phyloP scores from a whole-genome alignment of 2,329 filamentous ascomycete genomes.

The Epichloe hybrida region DNA sequence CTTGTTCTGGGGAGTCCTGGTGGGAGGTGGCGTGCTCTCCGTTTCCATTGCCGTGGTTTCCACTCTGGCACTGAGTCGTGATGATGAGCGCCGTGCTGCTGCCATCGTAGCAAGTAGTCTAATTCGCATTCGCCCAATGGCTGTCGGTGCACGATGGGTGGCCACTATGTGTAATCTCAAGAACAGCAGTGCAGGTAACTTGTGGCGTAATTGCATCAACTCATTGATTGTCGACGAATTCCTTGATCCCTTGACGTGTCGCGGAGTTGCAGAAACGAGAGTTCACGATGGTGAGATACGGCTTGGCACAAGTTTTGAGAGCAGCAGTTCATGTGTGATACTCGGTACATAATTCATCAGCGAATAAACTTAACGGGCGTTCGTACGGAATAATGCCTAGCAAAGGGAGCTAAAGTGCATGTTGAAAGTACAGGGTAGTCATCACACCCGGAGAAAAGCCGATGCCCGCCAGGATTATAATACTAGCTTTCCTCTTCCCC shows the following conservation, averaged over 20 bases:
- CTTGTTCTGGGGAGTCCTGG: slow-evolving; percentile 9
- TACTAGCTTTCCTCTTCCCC: no score
- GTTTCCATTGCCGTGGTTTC: slow-evolving; percentile 7
- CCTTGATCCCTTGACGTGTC: no score
- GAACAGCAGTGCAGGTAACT: not conserved
- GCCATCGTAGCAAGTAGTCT: slow-evolving; percentile 13
- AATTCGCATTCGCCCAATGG: slow-evolving; percentile 1
- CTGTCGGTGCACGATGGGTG: not conserved
- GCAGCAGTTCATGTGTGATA: no score
- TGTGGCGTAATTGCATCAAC: not conserved
- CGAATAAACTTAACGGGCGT: no score
- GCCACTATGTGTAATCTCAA: not conserved
- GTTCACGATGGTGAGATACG: no score
- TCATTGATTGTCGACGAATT: no score
- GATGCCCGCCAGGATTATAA: not conserved
- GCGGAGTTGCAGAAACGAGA: no score
- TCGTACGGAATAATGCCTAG: no score
- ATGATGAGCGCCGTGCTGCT: slow-evolving; percentile 25
- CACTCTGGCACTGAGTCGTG: slow-evolving; percentile 25
- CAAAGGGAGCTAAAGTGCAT: no score
- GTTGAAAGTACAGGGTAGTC: not conserved
- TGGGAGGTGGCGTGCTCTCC: slow-evolving; percentile 9
- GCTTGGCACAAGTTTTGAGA: no score
- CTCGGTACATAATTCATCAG: no score
- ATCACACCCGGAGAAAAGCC: slow-evolving; percentile 4